phyloP scores from a whole-genome alignment of 257 asterid genomes.

The Cordia subcordata region DNA sequence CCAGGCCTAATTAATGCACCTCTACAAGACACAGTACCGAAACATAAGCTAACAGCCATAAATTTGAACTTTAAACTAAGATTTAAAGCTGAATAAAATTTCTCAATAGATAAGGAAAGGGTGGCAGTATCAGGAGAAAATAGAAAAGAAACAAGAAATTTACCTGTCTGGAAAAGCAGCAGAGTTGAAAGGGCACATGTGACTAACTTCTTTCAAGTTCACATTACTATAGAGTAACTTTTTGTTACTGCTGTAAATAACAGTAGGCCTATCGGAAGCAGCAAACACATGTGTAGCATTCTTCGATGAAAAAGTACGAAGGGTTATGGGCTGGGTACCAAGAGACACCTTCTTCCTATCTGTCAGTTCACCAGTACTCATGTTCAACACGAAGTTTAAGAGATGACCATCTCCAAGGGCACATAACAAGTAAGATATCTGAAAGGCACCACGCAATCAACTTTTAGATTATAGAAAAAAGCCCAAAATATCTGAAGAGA shows the following conservation, averaged over 20 bases:
- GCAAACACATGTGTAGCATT: constrained; percentile 94
- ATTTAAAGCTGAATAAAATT: background rate
- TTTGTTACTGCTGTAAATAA: constrained; percentile 96
- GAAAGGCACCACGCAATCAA: constrained; percentile 27
- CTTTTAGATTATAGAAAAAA: background rate
- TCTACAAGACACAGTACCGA: too few species aligned
- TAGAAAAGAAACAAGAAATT: constrained; percentile 12
- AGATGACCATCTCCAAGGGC: constrained; percentile 99
- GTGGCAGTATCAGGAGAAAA: constrained; percentile 1
- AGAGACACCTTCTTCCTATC: constrained; percentile 96
- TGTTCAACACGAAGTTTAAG: constrained; percentile 76
- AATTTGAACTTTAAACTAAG: too few species aligned
- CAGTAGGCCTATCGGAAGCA: constrained; percentile 97
- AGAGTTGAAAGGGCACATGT: constrained; percentile 98
- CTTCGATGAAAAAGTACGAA: constrained; percentile 94
- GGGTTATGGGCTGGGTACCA: constrained; percentile 94
- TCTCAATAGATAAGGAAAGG: too few species aligned
- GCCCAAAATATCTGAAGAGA: background rate
- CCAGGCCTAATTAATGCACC: too few species aligned
- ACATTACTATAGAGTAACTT: constrained; percentile 94
- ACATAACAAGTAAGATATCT: constrained; percentile 92
- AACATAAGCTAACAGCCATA: too few species aligned
- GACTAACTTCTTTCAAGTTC: constrained; percentile 88
- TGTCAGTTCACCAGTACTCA: constrained; percentile 73
- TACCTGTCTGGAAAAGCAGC: constrained; percentile 99